A percentile compares a stretch with the other conserved stretches of the same genome.
Evolutionary conservation across 75 land plant genomes (phyloP).

Genomic region (Selaginella moellendorffii): DNA sequence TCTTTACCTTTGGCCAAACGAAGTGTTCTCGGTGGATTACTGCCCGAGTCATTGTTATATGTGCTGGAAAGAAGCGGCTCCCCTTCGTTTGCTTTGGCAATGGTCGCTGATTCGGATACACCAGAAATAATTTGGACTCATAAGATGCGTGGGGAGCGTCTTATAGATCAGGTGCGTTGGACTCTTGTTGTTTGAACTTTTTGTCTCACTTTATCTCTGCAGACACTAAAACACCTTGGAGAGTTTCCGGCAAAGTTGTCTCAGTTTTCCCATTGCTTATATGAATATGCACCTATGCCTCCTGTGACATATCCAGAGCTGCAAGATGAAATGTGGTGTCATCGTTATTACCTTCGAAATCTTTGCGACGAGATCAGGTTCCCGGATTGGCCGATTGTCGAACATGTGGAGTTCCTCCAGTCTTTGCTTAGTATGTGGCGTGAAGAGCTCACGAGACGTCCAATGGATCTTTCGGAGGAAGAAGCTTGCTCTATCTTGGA

Average conservation of each 20-base stretch:
- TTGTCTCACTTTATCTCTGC: background rate
- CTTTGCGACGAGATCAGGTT: constrained; percentile 96
- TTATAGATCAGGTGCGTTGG: constrained; percentile 65
- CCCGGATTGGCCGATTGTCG: constrained; percentile 97
- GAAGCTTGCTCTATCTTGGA: constrained; percentile 93
- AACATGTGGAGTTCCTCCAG: constrained; percentile 95
- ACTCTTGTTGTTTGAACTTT: background rate
- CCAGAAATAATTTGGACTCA: constrained; percentile 99
- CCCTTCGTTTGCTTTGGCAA: constrained; percentile 86
- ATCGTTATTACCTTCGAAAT: constrained; percentile 89
- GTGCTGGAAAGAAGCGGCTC: constrained; percentile 96
- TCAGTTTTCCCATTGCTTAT: constrained; percentile 86
- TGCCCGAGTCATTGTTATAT: constrained; percentile 88
- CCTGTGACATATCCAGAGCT: constrained; percentile 98
- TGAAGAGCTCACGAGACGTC: constrained; percentile 87
- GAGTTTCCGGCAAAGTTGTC: constrained; percentile 96
- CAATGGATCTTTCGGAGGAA: constrained; percentile 99
- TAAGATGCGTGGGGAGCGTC: constrained; percentile 97
- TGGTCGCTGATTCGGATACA: constrained; percentile 98
- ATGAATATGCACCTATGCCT: constrained; percentile 99
- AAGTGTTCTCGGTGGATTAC: constrained; percentile 90
- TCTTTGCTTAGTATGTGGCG: constrained; percentile 98
- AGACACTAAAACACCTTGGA: constrained; percentile 98
- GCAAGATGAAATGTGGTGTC: constrained; percentile 99
- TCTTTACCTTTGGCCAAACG: constrained; percentile 96